Base-by-base conservation (phyloP, 345 rosid species). In the Clarkia xantiana region DNA sequence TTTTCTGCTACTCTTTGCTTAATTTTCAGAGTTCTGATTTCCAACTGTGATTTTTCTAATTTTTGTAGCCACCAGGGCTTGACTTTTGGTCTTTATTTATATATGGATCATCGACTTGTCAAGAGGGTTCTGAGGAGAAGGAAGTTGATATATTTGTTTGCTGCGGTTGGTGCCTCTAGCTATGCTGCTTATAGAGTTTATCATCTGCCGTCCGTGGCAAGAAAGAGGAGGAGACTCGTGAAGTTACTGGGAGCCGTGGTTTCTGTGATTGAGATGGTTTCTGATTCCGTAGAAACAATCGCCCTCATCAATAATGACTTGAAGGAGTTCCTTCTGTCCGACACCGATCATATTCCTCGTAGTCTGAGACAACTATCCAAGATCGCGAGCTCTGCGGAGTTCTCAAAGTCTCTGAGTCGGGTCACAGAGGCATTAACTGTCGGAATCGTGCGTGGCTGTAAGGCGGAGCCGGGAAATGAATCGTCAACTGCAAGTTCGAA, bases 301-400 rank as follows among this genome's bases (percentile, higher is more conserved):
- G 62, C 71, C 40, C 53, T 93, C 43, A 78, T 93, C 18, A 75
- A 82, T 13, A 76, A 63, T 62, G 96, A 93, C 46, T 55, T 93
- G 67, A 84, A 68, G 44, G 62, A 49, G 56, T 93, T 93, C 29
- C 60, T 93, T 54, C 68, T 19, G 44, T 87, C 96, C 1, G 95
- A 80, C 62, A 71, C 94, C 0, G 88, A 87, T 40, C 67, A 84
- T 51, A 68, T 84, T 47, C 99, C 99, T 8, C 82, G 75, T 47
- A 87, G 99, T 50, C 64, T 93, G 64, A 87, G 59, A 67, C 99
- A 93, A 68, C 67, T 93, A 57, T 73, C 94, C 0, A 93, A 84
- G 72, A 77, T 93, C 51, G 67, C 79, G 0, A 78, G 52, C 38
- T 87, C 95, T 0, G 70, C 65, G 19, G 95, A 84, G 65, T 77